Percentiles rank a stretch among this genome's conserved stretches.
Conservation (phyloP, 768 basidiomycete species). For the Amanita pseudoporphyria region DNA sequence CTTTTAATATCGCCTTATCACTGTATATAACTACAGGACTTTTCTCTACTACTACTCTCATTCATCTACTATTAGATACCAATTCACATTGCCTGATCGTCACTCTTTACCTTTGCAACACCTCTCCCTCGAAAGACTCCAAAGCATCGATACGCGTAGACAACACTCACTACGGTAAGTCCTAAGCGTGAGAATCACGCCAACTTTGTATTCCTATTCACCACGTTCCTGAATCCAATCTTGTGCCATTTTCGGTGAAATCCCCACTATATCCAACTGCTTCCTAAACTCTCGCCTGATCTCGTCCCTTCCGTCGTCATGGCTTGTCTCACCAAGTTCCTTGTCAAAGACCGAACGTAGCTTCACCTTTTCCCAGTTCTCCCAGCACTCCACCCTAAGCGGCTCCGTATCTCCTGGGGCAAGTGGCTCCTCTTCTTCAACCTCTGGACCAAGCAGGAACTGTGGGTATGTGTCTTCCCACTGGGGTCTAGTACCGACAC, state of each 20-base stretch:
- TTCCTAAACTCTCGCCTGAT: slow-evolving; percentile 4
- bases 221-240: slow-evolving; percentile 2
- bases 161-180: too few relatives aligned
- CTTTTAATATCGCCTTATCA: too few relatives aligned
- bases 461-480: slow-evolving; percentile 12
- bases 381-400: slow-evolving; percentile 5
- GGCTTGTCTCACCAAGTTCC: slow-evolving; percentile 6
- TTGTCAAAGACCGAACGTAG: slow-evolving; percentile 7
- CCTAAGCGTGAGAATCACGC: too few relatives aligned
- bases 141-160: too few relatives aligned
- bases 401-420: slow-evolving; percentile 3
- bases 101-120: too few relatives aligned
- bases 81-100: too few relatives aligned
- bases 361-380: slow-evolving; percentile 8
- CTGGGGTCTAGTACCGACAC: slow-evolving; percentile 10
- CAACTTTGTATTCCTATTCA: too few relatives aligned
- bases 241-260: slow-evolving; percentile 2
- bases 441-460: slow-evolving; percentile 6
- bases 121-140: too few relatives aligned
- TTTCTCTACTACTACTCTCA: too few relatives aligned
- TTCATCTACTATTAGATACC: too few relatives aligned
- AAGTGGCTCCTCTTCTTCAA: slow-evolving; percentile 5
- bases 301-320: slow-evolving; percentile 5
- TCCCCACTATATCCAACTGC: slow-evolving; percentile 5
- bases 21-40: too few relatives aligned